Conservation (phyloP, 2,329 filamentous ascomycete genomes). For the Cordyceps cateniannulata region DNA sequence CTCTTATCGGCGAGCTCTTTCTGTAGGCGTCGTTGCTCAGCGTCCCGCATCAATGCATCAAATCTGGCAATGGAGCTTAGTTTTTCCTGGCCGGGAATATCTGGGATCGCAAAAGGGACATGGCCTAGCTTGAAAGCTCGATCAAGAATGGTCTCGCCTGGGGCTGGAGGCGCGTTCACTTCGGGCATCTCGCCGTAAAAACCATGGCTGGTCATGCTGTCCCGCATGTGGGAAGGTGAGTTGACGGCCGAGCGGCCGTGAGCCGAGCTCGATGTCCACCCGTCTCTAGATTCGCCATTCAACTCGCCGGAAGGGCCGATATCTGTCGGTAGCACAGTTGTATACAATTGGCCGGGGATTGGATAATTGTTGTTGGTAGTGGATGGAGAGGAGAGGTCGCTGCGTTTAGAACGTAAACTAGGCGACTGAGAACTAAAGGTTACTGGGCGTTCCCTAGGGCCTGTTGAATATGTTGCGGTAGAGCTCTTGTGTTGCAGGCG, state of each 20-base stretch:
- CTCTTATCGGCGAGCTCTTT: conserved; percentile 28
- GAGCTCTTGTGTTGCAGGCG: conserved; percentile 43
- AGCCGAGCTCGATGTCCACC: conserved; percentile 45
- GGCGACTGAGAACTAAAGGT: conserved; percentile 52
- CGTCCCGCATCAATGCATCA: conserved; percentile 58
- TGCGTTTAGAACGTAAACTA: conserved; percentile 55
- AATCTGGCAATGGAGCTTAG: conserved; percentile 59
- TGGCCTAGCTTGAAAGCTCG: conserved; percentile 57
- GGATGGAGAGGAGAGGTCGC: conserved; percentile 54
- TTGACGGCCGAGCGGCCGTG: conserved; percentile 52
- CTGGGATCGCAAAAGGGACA: conserved; percentile 53
- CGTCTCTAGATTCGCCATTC: conserved; percentile 51
- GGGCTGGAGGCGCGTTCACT: conserved; percentile 44
- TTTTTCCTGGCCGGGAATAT: conserved; percentile 53
- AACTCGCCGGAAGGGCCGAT: conserved; percentile 51
- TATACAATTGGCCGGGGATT: conserved; percentile 41
- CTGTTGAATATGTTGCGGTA: conserved; percentile 40
- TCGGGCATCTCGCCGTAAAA: conserved; percentile 32
- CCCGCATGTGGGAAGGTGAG: conserved; percentile 49
- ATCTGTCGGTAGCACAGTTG: conserved; percentile 45
- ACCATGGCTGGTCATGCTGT: conserved; percentile 47
- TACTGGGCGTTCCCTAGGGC: conserved; percentile 40
- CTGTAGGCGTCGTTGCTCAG: conserved; percentile 43
- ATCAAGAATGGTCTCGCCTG: conserved; percentile 61
- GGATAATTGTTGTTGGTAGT: conserved; percentile 38